Evolutionary conservation across 306 rosid genomes (phyloP), one percentile per base, ranked within the genome.

Genomic region (Prunus campanulata): DNA sequence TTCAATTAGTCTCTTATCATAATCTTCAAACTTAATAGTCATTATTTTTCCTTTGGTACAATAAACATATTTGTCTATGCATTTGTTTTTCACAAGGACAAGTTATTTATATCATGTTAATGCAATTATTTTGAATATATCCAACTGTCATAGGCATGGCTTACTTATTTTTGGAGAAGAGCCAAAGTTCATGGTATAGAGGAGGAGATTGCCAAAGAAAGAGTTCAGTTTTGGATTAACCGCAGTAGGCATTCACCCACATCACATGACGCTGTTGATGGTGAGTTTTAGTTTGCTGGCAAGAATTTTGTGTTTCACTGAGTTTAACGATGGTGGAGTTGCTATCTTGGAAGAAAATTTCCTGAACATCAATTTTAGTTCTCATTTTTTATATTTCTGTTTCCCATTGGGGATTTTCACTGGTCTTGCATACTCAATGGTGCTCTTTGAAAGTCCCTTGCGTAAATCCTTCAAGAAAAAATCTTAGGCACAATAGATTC

Each of bases 111-210:
- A 63, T 25, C 14, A 46, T 55, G 35, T 62, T 55, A 29, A 59
- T 70, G 57, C 68, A 68, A 72, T 67, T 18, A 57, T 7, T 39
- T 65, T 16, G 2, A 49, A 18, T 11, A 29, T 55, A 49, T 66
- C 66, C 55, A 64, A 56, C 64, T 48, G 20, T 22, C 32, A 77
- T 90, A 95, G 98, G 97, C 98, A 50, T 95, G 98, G 98, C 93
- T 95, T 75, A 90, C 98, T 70, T 95, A 90, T 81, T 95, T 92
- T 77, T 95, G 98, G 98, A 90, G 96, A 84, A 92, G 98, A 87
- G 97, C 98, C 79, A 82, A 95, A 84, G 96, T 80, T 78, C 90
- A 90, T 74, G 89, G 91, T 55, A 90, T 92, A 80, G 98, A 95
- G 85, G 91, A 83, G 83, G 82, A 86, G 80, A 83, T 84, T 56